Evolutionary conservation across 352 stramenopile genomes (phyloP).

Genomic region (Phytophthora niederhauseri): DNA sequence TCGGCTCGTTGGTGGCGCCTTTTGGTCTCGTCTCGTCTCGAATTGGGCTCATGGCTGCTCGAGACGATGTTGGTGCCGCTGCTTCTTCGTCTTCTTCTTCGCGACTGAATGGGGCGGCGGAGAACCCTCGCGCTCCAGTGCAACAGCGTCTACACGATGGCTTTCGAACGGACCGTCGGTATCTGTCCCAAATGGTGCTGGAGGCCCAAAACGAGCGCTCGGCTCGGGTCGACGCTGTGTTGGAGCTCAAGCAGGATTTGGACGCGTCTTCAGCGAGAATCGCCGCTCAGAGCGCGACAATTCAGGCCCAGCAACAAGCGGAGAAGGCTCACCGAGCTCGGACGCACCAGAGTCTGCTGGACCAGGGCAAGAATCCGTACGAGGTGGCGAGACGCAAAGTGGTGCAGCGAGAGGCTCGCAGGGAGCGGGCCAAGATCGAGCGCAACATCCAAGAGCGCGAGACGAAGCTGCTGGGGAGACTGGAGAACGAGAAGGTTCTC

Average conservation of each 20-base stretch:
- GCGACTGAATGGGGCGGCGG: neutral
- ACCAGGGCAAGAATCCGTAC: constrained; percentile 81
- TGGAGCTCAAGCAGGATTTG: constrained; percentile 65
- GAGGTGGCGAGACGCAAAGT: constrained; percentile 61
- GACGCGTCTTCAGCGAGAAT: constrained; percentile 53
- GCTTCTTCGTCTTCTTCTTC: neutral
- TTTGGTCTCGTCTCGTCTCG: neutral
- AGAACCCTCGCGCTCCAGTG: constrained; percentile 31
- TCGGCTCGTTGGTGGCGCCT: constrained; percentile 1
- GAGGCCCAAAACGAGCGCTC: constrained; percentile 36
- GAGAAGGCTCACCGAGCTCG: constrained; percentile 39
- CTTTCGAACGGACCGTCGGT: constrained; percentile 52
- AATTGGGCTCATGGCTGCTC: constrained; percentile 15
- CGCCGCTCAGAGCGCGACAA: constrained; percentile 48
- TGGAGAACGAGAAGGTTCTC: constrained; percentile 59
- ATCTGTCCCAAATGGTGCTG: constrained; percentile 54
- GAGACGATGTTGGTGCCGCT: constrained; percentile 1
- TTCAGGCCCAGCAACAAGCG: constrained; percentile 34
- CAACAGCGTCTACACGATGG: constrained; percentile 57
- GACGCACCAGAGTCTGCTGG: constrained; percentile 58
- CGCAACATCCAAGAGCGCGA: constrained; percentile 61
- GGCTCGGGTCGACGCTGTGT: constrained; percentile 51
- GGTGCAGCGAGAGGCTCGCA: constrained; percentile 41
- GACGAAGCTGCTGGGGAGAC: constrained; percentile 47
- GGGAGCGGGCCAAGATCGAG: constrained; percentile 50